A percentile compares a stretch with the other conserved stretches of the same genome.
Conservation (phyloP, 108 stramenopile species). For the Nitzschia sp. region DNA sequence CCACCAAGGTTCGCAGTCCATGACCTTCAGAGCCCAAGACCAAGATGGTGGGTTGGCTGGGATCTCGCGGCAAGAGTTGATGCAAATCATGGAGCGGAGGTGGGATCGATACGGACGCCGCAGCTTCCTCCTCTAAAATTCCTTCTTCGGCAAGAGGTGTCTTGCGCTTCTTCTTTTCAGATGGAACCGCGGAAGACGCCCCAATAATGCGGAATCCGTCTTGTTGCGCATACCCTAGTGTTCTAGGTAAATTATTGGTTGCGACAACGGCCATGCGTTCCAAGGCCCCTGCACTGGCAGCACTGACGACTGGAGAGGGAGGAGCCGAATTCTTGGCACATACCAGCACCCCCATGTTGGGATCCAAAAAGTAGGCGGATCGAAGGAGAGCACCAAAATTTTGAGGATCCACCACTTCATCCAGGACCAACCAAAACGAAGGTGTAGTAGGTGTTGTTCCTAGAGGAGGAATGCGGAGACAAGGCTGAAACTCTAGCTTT, state of each 20-base stretch:
- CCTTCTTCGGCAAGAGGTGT: constrained; percentile 7
- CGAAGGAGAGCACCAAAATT: constrained; percentile 85
- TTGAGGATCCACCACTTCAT: constrained; percentile 92
- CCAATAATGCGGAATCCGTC: constrained; percentile 93
- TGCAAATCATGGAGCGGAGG: constrained; percentile 50
- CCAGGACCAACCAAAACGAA: constrained; percentile 78
- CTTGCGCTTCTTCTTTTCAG: neutral
- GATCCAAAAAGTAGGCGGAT: constrained; percentile 80
- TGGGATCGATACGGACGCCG: neutral
- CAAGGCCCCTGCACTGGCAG: constrained; percentile 85
- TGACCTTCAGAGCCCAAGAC: constrained; percentile 96
- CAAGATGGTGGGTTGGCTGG: constrained; percentile 76
- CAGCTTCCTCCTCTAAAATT: constrained; percentile 3
- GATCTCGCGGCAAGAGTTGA: constrained; percentile 30
- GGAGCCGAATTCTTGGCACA: constrained; percentile 91
- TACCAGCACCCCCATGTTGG: constrained; percentile 61
- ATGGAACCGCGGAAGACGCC: constrained; percentile 61
- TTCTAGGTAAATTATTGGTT: constrained; percentile 79
- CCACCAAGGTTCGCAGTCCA: constrained; percentile 87
- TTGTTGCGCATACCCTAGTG: constrained; percentile 64
- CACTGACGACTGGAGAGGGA: constrained; percentile 73
- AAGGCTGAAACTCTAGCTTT: constrained; percentile 58
- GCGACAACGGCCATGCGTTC: constrained; percentile 72
- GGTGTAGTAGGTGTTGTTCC: constrained; percentile 25
- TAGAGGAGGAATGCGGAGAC: constrained; percentile 50